Conservation (phyloP, 1,139 yeast species). For the Candida albicans region DNA sequence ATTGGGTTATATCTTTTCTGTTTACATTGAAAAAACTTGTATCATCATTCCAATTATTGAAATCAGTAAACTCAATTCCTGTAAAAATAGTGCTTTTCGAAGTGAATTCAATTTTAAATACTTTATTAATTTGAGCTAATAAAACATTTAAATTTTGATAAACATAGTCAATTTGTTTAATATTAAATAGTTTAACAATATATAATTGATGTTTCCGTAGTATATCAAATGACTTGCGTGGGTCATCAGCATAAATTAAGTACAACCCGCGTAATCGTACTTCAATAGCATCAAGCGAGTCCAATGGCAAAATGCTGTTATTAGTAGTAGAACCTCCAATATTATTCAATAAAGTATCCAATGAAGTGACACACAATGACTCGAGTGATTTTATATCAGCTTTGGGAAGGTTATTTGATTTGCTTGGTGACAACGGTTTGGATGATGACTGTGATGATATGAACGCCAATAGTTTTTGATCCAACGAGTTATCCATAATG, state of each 20-base stretch:
- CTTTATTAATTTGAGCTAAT: slow-evolving; percentile 7
- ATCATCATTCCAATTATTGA: slow-evolving; percentile 11
- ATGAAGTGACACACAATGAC: slow-evolving; percentile 9
- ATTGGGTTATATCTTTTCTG: slow-evolving; percentile 15
- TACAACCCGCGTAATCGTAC: slow-evolving; percentile 14
- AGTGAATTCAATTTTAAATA: not conserved
- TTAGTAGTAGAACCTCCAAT: not conserved
- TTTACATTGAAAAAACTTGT: too few species aligned
- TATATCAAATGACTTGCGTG: slow-evolving; percentile 11
- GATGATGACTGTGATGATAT: slow-evolving; percentile 10
- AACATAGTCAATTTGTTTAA: slow-evolving; percentile 20
- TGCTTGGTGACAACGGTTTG: slow-evolving; percentile 12
- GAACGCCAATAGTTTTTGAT: slow-evolving; percentile 11
- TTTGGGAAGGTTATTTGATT: slow-evolving; percentile 11
- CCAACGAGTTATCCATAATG: slow-evolving; percentile 6
- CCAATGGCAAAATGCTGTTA: not conserved
- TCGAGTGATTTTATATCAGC: slow-evolving; percentile 15
- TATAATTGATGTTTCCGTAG: slow-evolving; percentile 31
- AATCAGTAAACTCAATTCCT: slow-evolving; percentile 12
- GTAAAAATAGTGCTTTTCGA: slow-evolving; percentile 8
- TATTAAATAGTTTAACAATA: slow-evolving; percentile 28
- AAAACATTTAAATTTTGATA: slow-evolving; percentile 14
- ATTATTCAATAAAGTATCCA: slow-evolving; percentile 5
- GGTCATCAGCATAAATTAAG: slow-evolving; percentile 7
- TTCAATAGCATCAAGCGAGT: slow-evolving; percentile 17